Base-by-base conservation (phyloP, 306 rosid genomes). In the Senna tora region DNA sequence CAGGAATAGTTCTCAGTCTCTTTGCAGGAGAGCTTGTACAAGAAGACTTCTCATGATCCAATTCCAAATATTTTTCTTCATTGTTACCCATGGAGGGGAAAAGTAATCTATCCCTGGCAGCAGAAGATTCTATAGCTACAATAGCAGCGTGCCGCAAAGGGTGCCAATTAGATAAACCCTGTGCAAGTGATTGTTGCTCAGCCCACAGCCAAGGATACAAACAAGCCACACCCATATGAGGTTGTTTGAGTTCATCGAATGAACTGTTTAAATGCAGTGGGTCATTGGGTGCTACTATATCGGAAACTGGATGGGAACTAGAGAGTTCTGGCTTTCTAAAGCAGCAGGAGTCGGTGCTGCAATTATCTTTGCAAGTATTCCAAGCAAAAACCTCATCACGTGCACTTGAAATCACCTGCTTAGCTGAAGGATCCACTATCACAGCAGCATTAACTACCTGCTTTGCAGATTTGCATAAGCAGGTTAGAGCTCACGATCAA, bases 361-460 rank as follows among this genome's bases (percentile, higher is more conserved):
- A 36, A 49, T 82, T 61, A 34, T 79, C 77, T 42, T 36, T 67
- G 76, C 80, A 15, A 69, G 71, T 59, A 77, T 79, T 82, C 84
- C 79, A 73, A 58, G 79, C 67, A 84, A 34, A 79, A 79, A 82
- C 74, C 72, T 81, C 85, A 84, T 94, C 97, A 69, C 84, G 11
- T 62, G 94, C 96, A 67, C 83, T 84, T 33, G 96, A 80, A 74
- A 94, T 86, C 42, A 86, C 82, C 68, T 73, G 85, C 79, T 82
- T 84, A 80, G 53, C 73, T 13, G 84, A 91, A 68, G 98, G 98
- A 82, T 94, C 98, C 76, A 94, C 92, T 70, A 94, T 87, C 73
- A 91, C 87, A 25, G 98, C 97, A 38, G 97, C 94, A 82, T 91
- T 94, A 77, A 86, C 89, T 47, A 84, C 85, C 97, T 94, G 32